phyloP scores from a whole-genome alignment of 2,329 filamentous ascomycete species.

The Huntiella decipiens region DNA sequence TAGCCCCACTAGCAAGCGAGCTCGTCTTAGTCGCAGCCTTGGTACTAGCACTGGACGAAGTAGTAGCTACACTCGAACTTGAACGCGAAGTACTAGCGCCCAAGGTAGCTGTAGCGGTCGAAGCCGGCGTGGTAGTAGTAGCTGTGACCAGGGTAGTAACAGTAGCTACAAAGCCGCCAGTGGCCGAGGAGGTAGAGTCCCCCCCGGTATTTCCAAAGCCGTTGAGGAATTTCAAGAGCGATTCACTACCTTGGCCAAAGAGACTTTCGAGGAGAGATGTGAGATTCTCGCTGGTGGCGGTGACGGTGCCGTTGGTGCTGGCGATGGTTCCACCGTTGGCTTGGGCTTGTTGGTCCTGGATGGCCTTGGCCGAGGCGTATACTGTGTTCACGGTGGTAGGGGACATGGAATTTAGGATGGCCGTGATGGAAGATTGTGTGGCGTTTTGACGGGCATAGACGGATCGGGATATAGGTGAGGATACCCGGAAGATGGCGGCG shows the following conservation, averaged over 20 bases:
- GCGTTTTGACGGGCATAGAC: background rate
- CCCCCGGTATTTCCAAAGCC: slow-evolving; percentile 1
- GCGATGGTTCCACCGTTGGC: background rate
- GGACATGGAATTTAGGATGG: background rate
- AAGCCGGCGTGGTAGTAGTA: background rate
- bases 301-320: background rate
- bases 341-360: background rate
- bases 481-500: background rate
- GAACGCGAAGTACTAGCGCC: background rate
- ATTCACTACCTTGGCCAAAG: background rate
- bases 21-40: background rate
- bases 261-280: background rate
- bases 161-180: background rate
- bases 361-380: background rate
- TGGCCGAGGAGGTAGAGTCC: background rate
- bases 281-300: background rate
- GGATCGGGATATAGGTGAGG: background rate
- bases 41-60: background rate
- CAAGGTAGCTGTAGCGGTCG: slow-evolving; percentile 3
- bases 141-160: slow-evolving; percentile 1
- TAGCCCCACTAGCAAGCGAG: background rate
- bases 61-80: background rate
- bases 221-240: slow-evolving; percentile 3
- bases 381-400: background rate
- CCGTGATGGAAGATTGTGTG: background rate